A percentile compares a stretch with the other conserved stretches of the same genome.
Evolutionary conservation across 1,139 yeast genomes (phyloP).

Genomic region (Lodderomyces oxycetoniae): DNA sequence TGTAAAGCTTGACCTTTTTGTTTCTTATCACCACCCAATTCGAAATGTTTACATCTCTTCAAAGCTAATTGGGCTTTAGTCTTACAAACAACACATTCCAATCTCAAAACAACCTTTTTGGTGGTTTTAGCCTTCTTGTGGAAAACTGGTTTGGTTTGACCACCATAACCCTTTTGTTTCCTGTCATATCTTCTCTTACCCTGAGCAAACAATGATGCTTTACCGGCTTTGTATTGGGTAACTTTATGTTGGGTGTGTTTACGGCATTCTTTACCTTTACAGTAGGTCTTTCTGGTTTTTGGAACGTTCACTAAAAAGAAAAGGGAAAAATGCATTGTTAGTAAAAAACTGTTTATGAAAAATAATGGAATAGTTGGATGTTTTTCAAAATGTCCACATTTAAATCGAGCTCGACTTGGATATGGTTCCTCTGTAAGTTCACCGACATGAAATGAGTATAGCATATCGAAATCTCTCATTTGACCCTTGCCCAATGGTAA

Average conservation of each 20-base stretch:
- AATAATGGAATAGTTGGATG: no score
- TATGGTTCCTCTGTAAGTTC: no score
- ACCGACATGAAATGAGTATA: no score
- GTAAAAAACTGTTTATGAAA: conserved; percentile 16
- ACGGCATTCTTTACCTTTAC: conserved; percentile 99
- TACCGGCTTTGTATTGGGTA: conserved; percentile 99
- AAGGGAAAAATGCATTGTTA: conserved; percentile 24
- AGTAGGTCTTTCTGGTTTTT: conserved; percentile 99
- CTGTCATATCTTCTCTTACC: conserved; percentile 99
- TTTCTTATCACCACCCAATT: conserved; percentile 99
- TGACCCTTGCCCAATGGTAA: no score
- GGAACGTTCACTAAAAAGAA: conserved; percentile 93
- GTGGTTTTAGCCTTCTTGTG: conserved; percentile 99
- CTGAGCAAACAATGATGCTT: conserved; percentile 98
- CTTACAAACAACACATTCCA: conserved; percentile 98
- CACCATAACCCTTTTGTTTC: conserved; percentile 99
- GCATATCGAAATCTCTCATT: no score
- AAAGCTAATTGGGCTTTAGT: conserved; percentile 96
- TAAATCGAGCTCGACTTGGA: neutral
- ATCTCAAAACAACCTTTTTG: conserved; percentile 99
- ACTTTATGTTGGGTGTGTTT: conserved; percentile 99
- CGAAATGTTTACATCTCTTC: conserved; percentile 99
- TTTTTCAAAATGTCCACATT: no score
- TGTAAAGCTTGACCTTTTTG: conserved; percentile 99
- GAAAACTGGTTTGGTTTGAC: conserved; percentile 99